Evolutionary conservation across 139 green algal genomes (phyloP).

Genomic region (Eudorina sp.): DNA sequence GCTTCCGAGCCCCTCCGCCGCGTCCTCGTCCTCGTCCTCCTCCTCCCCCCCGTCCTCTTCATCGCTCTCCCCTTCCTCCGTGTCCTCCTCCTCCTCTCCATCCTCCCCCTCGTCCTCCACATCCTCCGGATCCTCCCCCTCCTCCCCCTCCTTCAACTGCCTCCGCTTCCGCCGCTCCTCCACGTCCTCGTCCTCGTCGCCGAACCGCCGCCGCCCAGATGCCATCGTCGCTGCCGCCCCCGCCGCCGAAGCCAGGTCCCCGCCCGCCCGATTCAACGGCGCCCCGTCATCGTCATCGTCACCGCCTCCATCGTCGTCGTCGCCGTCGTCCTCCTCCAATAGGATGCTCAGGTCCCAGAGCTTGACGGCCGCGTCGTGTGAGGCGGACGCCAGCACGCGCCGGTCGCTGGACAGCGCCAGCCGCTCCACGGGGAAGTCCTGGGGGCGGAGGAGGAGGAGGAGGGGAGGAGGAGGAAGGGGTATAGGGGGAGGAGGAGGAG

Average conservation of each 20-base stretch:
- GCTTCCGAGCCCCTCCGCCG: not conserved
- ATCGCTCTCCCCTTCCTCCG: constrained; percentile 3
- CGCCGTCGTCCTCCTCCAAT: constrained; percentile 68
- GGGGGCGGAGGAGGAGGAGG: no score
- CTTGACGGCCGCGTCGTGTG: constrained; percentile 86
- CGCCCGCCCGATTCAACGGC: no score
- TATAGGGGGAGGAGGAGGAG: no score
- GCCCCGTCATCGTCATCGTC: constrained; percentile 9
- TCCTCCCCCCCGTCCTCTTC: not conserved
- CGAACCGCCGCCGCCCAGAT: not conserved
- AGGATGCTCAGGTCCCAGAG: constrained; percentile 83
- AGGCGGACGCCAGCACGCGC: constrained; percentile 77
- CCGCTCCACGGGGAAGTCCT: constrained; percentile 75
- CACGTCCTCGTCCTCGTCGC: constrained; percentile 68
- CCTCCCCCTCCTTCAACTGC: constrained; percentile 18
- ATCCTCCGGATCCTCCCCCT: not conserved
- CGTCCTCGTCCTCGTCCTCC: constrained; percentile 19
- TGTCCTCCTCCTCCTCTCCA: constrained; percentile 20
- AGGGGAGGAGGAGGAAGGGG: no score
- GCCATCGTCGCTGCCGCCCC: constrained; percentile 1
- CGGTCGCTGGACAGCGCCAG: constrained; percentile 68
- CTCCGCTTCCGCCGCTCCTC: constrained; percentile 61
- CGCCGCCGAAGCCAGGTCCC: not conserved
- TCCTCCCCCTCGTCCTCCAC: constrained; percentile 2
- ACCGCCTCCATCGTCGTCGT: constrained; percentile 60